These are phyloP conservation scores for Populus hybrid DNA, from an alignment of 441 rosid species.

Conservation along the genomic window DNA sequence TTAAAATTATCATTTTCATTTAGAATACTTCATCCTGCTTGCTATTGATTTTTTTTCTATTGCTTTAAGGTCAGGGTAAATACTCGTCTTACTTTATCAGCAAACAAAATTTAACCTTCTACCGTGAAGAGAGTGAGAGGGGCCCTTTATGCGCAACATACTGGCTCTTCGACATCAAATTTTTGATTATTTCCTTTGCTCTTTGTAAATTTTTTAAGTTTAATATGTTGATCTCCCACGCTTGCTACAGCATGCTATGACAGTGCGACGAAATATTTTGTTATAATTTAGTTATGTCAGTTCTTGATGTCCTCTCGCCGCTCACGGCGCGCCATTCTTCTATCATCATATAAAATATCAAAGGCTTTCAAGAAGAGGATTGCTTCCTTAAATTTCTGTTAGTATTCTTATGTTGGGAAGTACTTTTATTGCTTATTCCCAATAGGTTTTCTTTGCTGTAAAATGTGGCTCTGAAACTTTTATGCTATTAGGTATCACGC, in stretches of 20 bases:
- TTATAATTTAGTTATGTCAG: background rate
- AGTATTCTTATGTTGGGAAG: background rate
- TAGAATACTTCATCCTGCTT: background rate
- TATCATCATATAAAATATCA: too few relatives aligned
- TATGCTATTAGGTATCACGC: background rate
- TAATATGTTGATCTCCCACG: background rate
- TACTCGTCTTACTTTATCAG: slow-evolving; percentile 98
- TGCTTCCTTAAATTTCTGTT: background rate
- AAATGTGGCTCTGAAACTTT: background rate
- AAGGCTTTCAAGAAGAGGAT: background rate
- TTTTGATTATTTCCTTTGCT: slow-evolving; percentile 5
- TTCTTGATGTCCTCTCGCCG: too few relatives aligned
- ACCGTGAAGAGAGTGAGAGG: slow-evolving; percentile 99
- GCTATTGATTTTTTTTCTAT: slow-evolving; percentile 21
- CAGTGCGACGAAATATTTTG: background rate
- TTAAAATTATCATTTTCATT: background rate
- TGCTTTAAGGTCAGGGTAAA: slow-evolving; percentile 90
- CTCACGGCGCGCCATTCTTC: too few relatives aligned
- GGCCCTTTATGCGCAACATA: slow-evolving; percentile 99
- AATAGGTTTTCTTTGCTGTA: background rate
- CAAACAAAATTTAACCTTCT: slow-evolving; percentile 99
- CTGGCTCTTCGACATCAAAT: slow-evolving; percentile 55
- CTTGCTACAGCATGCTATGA: too few relatives aligned
- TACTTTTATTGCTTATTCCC: background rate
- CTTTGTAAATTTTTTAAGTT: background rate